Base-by-base conservation (phyloP, 2,329 filamentous ascomycete genomes). In the Apiospora phragmitis region DNA sequence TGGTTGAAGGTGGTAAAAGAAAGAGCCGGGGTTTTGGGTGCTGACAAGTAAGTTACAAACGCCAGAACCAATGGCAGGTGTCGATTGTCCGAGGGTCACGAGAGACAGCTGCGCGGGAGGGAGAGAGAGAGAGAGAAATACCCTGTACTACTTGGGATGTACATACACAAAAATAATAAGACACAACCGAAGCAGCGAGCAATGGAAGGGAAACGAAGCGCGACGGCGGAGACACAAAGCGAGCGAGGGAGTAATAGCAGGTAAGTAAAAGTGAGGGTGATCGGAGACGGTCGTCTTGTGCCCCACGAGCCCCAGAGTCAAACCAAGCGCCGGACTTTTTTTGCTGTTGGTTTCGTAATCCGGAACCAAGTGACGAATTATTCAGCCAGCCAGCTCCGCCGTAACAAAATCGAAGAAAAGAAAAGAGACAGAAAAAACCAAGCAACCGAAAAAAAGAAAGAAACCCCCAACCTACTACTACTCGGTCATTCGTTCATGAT, bases 271-370 rank as follows among this genome's bases (percentile, higher is more conserved):
- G 32, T n/a, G 55, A 24, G 32, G 55, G 32, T 62, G 51, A 59
- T 59, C 51, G 51, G 51, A 59, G 51, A 59, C 26, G 11, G 51
- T 59, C 51, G 51, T 62, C 55, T 62, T 35, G 55, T 29, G 55
- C 55, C 55, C 67, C 67, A 68, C 67, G 67, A 55, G 32, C 43
- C 55, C 55, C 55, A 62, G 55, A 62, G 55, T 62, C 55, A 38
- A 62, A 62, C 21, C 55, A 62, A n/a, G 32, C 47, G 43, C 43
- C 45, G 43, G 43, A 12, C 47, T 55, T 67, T 67, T 67, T 49
- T 68, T 55, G 38, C 32, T 55, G 67, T 68, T 68, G 67, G 67
- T 68, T 68, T 68, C 67, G 67, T 68, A 68, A 68, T 68, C 67
- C 45, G 45, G 67, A 38, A 38, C 55, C 55, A 62, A 38, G 55